Evolutionary conservation across 768 basidiomycete genomes (phyloP).

Genomic region (Rhizopogon vinicolor): DNA sequence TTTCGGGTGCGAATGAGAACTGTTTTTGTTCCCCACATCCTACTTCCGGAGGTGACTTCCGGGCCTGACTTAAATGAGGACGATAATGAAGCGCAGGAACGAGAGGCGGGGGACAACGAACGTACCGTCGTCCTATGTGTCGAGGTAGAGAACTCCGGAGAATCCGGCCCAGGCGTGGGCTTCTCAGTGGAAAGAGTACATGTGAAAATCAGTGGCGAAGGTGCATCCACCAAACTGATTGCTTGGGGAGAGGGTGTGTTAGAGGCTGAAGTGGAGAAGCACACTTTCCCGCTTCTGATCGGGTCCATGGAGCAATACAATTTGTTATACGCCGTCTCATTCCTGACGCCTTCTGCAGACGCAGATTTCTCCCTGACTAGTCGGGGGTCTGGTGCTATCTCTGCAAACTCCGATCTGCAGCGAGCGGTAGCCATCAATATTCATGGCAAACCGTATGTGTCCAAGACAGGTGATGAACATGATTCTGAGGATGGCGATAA

Average conservation of each 20-base stretch:
- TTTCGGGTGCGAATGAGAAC: conserved; percentile 94
- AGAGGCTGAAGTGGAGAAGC: conserved; percentile 30
- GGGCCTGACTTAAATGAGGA: conserved; percentile 26
- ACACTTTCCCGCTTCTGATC: conserved; percentile 69
- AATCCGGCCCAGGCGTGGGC: conserved; percentile 51
- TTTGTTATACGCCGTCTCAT: conserved; percentile 84
- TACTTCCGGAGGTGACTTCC: conserved; percentile 43
- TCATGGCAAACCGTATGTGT: conserved; percentile 62
- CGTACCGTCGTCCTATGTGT: conserved; percentile 87
- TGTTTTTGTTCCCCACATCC: conserved; percentile 82
- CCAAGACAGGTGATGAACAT: conserved; percentile 14
- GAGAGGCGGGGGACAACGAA: conserved; percentile 72
- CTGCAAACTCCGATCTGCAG: conserved; percentile 46
- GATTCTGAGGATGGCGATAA: conserved; percentile 11
- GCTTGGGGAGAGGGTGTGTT: conserved; percentile 41
- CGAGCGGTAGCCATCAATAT: conserved; percentile 79
- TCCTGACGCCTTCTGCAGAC: conserved; percentile 62
- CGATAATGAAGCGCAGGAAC: conserved; percentile 30
- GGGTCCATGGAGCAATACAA: conserved; percentile 79
- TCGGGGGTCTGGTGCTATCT: conserved; percentile 29
- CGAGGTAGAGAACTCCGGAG: conserved; percentile 82
- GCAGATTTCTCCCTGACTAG: conserved; percentile 32
- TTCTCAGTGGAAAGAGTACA: conserved; percentile 76
- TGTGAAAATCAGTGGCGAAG: conserved; percentile 70
- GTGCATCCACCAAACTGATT: conserved; percentile 45